Base-by-base conservation (phyloP, 2,329 filamentous ascomycete species). In the Ophiocordyceps australis region DNA sequence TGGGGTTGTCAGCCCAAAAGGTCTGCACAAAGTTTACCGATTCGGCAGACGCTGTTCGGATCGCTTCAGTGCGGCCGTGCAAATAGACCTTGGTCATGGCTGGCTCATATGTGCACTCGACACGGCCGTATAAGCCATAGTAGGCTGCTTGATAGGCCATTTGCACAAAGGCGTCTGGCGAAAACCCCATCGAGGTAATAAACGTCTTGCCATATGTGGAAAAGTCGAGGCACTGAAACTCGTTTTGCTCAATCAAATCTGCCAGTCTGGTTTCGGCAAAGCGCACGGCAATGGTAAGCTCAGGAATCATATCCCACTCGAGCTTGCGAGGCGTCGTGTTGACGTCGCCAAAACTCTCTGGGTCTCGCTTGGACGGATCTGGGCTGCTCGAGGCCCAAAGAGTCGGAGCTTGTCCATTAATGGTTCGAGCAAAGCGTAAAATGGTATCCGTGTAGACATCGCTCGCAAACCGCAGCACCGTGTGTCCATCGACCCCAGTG, bases 81-180 rank as follows among this genome's bases (percentile, higher is more conserved):
- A 91, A 69, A 53, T 71, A 98, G 31, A 77, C 60, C 50, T 98
- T 98, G 26, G 89, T 98, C 89, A 98, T 95, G 22, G 89, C 86
- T 7, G 89, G 89, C 50, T 98, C 89, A 47, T 98, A 98, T 0
- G 85, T 89, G 45, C 82, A 92, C 49, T 95, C 89, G 2, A 93
- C 71, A 5, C 82, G 73, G 4, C 89, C 89, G 40, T 95, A 98
- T 7, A 98, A 64, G 3, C 89, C 89, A 42, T 94, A 98, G 57
- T 98, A 95, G 2, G 89, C 86, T 5, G 86, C 86, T 49, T 98
- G 89, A 56, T 94, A 94, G 0, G 89, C 89, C 86, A 98, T 95
- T 50, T 98, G 89, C 13, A 98, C 80, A 45, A 93, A 98, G 0
- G 89, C 89, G 46, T 95, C 89, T 0, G 89, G 86, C 0, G 86